Conservation (phyloP, 345 rosid genomes). For the Brassica cretica region DNA sequence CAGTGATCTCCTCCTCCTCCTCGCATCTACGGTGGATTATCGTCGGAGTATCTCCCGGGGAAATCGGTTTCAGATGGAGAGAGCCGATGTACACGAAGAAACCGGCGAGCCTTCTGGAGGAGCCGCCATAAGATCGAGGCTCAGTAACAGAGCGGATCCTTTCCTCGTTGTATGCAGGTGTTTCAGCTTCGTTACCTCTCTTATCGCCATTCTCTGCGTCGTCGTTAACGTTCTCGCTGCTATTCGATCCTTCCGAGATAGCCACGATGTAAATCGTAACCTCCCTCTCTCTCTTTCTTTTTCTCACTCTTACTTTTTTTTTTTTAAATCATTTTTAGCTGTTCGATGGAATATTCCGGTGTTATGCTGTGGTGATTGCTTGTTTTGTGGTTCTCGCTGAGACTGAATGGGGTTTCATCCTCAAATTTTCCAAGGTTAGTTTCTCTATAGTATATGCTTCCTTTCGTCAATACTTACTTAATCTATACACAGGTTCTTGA, state of each 20-base stretch:
- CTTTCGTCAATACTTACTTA: not conserved
- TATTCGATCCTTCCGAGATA: constrained; percentile 64
- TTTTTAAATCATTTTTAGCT: constrained; percentile 40
- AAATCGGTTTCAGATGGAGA: constrained; percentile 34
- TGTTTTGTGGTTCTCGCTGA: constrained; percentile 70
- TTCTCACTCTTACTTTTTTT: not conserved
- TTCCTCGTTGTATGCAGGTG: constrained; percentile 71
- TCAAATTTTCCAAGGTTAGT: constrained; percentile 72
- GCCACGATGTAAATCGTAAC: constrained; percentile 61
- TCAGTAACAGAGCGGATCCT: constrained; percentile 53
- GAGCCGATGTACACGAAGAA: constrained; percentile 30
- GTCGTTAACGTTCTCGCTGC: constrained; percentile 89
- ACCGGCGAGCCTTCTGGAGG: constrained; percentile 10
- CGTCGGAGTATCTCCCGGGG: constrained; percentile 11
- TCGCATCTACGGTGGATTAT: constrained; percentile 10
- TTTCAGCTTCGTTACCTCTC: constrained; percentile 67
- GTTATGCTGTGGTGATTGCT: constrained; percentile 81
- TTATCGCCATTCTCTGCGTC: constrained; percentile 73
- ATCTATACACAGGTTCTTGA: constrained; percentile 62
- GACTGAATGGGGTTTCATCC: constrained; percentile 85
- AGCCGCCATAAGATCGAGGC: constrained; percentile 30
- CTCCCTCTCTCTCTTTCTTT: not conserved
- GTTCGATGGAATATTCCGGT: constrained; percentile 90
- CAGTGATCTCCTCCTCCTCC: not conserved
- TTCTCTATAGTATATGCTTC: not conserved